Base-by-base conservation (phyloP, 2,329 filamentous ascomycete genomes). In the Paramyrothecium sp. region DNA sequence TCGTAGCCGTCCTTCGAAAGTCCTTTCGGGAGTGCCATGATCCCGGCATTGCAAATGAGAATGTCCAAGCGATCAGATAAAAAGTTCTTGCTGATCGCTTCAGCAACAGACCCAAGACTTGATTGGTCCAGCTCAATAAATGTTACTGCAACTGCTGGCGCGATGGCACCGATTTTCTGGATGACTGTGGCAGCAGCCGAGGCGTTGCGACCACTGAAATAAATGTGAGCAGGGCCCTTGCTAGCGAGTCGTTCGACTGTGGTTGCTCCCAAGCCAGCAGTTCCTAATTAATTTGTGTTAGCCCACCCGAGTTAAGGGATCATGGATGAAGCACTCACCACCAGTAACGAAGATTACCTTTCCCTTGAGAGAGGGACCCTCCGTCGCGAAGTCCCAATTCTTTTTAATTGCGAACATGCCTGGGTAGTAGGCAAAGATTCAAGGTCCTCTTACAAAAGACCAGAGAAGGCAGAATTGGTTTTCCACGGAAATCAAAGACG, bases 141-240 rank as follows among this genome's bases (percentile, higher is more conserved):
- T 5, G 48, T 22, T 7, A 26, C 16, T 16, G 8, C 16, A 7
- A 22, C 13, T 11, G 16, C 22, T 10, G 48, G 19, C 16, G 48
- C 48, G 11, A 11, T 11, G 11, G 17, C 22, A 13, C 21, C 21
- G 11, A 48, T 48, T 10, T 20, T 13, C 10, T 20, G 69, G 21
- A 74, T 67, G 26, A 81, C 76, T 12, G 75, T 73, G n/a, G 75
- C 69, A 21, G 69, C 73, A 17, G 75, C 75, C 56, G 77, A 73
- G 53, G 63, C 69, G 19, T 69, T 78, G 52, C 80, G 76, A 5
- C 78, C 79, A 13, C 73, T 77, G 54, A 84, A 73, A 67, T 78
- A 82, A 58, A 85, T 79, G 55, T 79, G 75, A 2, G 71, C 65
- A 7, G 81, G 80, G 21, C 70, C 63, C 64, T 82, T 81, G 19